Conservation (phyloP, 2,329 filamentous ascomycete species). For the Macrophomina tecta region DNA sequence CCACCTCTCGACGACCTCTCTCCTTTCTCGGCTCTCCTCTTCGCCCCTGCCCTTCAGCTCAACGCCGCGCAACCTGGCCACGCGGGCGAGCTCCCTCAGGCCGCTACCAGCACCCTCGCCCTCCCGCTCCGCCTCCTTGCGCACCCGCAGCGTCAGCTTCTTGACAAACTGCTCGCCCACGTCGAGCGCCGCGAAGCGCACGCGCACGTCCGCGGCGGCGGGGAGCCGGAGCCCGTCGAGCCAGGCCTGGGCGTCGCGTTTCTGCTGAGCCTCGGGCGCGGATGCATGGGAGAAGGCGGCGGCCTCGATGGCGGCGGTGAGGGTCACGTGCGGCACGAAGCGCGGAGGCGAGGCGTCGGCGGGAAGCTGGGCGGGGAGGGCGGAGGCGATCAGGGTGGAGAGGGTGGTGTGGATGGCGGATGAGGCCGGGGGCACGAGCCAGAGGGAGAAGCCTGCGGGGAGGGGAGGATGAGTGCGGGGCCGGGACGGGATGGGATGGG, state of each 20-base stretch:
- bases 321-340: constrained; percentile 51
- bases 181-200: constrained; percentile 40
- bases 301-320: constrained; percentile 45
- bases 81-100: constrained; percentile 37
- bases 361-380: constrained; percentile 42
- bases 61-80: constrained; percentile 37
- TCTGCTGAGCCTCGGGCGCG: neutral
- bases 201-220: constrained; percentile 31
- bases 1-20: constrained; percentile 36
- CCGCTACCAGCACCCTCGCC: constrained; percentile 20
- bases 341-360: constrained; percentile 32
- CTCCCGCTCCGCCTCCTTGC: constrained; percentile 32
- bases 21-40: too few species aligned
- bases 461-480: neutral
- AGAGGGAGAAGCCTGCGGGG: constrained; percentile 47
- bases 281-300: constrained; percentile 32
- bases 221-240: constrained; percentile 38
- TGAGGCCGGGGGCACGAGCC: constrained; percentile 48
- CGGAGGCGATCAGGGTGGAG: constrained; percentile 41
- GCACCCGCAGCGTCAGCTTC: constrained; percentile 47
- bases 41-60: constrained; percentile 34
- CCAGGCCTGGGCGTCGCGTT: constrained; percentile 44
- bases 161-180: constrained; percentile 47
- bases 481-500: too few species aligned
- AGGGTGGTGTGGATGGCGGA: constrained; percentile 41